phyloP scores from a whole-genome alignment of 2,329 filamentous ascomycete genomes.

The Leptographium galeiforme region DNA sequence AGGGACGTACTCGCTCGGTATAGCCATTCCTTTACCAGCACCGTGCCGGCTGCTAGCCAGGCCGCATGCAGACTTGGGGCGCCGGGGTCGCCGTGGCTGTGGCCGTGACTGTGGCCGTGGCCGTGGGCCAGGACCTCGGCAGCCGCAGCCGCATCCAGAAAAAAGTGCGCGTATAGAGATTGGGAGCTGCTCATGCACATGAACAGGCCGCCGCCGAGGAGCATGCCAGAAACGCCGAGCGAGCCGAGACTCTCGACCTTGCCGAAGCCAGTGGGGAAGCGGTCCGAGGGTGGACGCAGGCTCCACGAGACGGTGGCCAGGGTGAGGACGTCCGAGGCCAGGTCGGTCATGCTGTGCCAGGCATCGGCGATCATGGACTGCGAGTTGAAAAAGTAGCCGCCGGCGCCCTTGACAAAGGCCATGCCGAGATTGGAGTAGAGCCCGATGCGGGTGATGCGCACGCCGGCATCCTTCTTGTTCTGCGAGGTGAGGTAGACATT shows the following conservation, averaged over 20 bases:
- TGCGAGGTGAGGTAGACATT: conserved; percentile 68
- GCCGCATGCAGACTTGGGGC: conserved; percentile 84
- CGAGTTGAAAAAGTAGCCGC: conserved; percentile 89
- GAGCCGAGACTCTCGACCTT: conserved; percentile 96
- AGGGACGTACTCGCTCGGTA: conserved; percentile 76
- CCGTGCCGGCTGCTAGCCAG: conserved; percentile 84
- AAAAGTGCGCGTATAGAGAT: conserved; percentile 59
- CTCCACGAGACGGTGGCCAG: conserved; percentile 91
- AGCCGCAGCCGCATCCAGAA: conserved; percentile 47
- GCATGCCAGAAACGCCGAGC: conserved; percentile 80
- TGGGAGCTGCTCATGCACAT: conserved; percentile 73
- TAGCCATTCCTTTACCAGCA: conserved; percentile 90
- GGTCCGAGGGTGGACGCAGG: conserved; percentile 66
- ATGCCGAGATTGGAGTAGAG: conserved; percentile 84
- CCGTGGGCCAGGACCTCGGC: conserved; percentile 38
- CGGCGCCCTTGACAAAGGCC: conserved; percentile 84
- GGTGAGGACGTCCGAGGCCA: conserved; percentile 89
- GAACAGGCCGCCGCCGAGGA: conserved; percentile 78
- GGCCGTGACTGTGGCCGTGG: conserved; percentile 47
- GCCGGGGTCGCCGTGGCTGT: conserved; percentile 49
- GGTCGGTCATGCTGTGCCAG: conserved; percentile 87
- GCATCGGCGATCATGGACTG: conserved; percentile 88
- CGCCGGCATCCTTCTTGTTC: conserved; percentile 84
- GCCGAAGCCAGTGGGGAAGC: conserved; percentile 84
- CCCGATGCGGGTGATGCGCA: conserved; percentile 83